Base-by-base conservation (phyloP, 176 grass and related monocot species). In the Triticum turgidum region DNA sequence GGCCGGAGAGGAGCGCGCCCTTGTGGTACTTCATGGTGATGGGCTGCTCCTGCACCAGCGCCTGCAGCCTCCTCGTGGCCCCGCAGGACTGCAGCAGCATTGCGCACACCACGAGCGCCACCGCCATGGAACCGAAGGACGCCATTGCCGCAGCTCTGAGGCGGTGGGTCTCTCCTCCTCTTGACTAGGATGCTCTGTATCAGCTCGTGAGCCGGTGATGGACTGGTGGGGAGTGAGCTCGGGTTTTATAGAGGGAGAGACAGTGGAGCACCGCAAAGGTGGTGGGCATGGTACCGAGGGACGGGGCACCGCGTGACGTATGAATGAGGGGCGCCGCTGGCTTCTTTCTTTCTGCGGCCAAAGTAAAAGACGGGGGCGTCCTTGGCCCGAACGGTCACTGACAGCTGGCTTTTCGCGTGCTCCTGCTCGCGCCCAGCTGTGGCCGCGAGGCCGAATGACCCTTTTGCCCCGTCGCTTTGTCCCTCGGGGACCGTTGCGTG, bases 1-100 rank as follows among this genome's bases (percentile, higher is more conserved):
- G 87, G 56, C 95, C 95, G 0, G 87, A 65, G 24, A 95, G 91
- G 21, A 98, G 91, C 8, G 87, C 95, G 12, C 95, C 95, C 84
- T 93, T 95, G 91, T 95, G 95, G 93, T 98, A 95, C 27, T 56
- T 83, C 81, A 93, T 91, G 76, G 91, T 90, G 45, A 97, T 82
- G 29, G 83, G 89, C 61, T 39, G 89, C 3, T 94, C 94, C 69
- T 90, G 79, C n/a, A 93, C 95, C 0, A 93, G 77, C 18, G 80
- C 65, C 0, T 83, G 51, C 0, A 88, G 93, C 1, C 65, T 24
- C 83, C 94, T 65, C 42, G 83, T 78, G 10, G 87, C 94, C 21
- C 29, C 39, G 75, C 82, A 90, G 63, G 42, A 73, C 25, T 80
- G 73, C 45, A 91, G 66, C 30, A 84, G 34, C 12, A 90, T 7